A percentile compares a stretch with the other conserved stretches of the same genome.
Conservation (phyloP, 768 basidiomycete genomes). For the Tephrocybe sp. region DNA sequence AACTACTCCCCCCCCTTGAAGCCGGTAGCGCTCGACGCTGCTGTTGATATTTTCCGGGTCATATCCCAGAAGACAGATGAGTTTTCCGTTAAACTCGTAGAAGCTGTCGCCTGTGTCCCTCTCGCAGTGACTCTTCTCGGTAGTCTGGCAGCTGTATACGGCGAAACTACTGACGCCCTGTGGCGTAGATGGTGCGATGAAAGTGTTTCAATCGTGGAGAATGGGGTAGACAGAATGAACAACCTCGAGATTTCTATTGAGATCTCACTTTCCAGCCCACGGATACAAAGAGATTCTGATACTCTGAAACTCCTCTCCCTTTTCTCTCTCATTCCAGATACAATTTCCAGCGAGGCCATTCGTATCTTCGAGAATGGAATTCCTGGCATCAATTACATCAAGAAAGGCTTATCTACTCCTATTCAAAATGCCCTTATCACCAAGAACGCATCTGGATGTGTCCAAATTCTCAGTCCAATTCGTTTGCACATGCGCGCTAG, state of each 20-base stretch:
- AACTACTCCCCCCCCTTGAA: constrained; percentile 24
- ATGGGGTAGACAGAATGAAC: constrained; percentile 25
- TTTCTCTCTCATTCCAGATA: constrained; percentile 30
- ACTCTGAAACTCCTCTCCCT: constrained; percentile 25
- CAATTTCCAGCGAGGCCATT: constrained; percentile 20
- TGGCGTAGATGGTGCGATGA: constrained; percentile 32
- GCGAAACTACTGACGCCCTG: constrained; percentile 26
- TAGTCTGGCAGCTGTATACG: constrained; percentile 30
- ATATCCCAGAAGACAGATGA: constrained; percentile 25
- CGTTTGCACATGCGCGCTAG: constrained; percentile 23
- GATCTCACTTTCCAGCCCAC: constrained; percentile 28
- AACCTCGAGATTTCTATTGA: constrained; percentile 31
- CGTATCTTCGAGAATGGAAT: constrained; percentile 17
- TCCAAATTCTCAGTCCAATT: constrained; percentile 29
- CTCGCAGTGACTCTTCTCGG: constrained; percentile 32
- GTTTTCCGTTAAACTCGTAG: constrained; percentile 22
- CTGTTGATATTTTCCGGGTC: constrained; percentile 22
- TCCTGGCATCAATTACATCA: constrained; percentile 19
- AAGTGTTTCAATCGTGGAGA: constrained; percentile 26
- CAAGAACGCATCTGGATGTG: constrained; percentile 17
- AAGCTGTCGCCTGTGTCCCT: constrained; percentile 31
- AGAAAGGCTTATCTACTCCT: constrained; percentile 24
- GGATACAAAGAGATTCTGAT: constrained; percentile 24
- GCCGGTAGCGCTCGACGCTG: constrained; percentile 25
- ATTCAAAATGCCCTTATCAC: constrained; percentile 27